Base-by-base conservation (phyloP, 1,284 basidiomycete genomes). In the Malassezia sympodialis region DNA sequence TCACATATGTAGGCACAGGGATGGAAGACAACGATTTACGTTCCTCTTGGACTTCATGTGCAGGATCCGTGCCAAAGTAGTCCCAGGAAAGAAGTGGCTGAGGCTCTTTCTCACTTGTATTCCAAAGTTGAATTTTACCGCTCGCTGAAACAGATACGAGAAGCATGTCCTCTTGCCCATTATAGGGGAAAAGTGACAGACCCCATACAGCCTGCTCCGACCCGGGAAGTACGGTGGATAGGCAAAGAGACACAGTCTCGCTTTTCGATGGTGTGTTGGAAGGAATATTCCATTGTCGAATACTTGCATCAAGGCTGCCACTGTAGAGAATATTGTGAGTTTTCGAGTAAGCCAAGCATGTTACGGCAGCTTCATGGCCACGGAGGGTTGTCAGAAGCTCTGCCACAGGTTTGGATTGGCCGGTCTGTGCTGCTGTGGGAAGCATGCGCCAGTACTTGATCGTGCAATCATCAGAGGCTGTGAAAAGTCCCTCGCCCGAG, bases 201-300 rank as follows among this genome's bases (percentile, higher is more conserved):
- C 91, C 91, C 91, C 93, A 96, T 11, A 96, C 86, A 3, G 88
- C 88, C 73, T 96, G 90, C 1, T 44, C 24, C 4, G 88, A 88
- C 72, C 94, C 89, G 1, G 90, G 90, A 34, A 91, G 83, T 27
- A 96, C 81, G 60, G 86, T 32, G 14, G 37, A 12, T 6, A 34
- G 17, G 32, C 17, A 28, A 10, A 30, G 5, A 24, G 21, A 24
- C 2, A 87, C 90, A 0, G 89, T 84, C 8, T 87, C 87, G 75
- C 96, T 96, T 2, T 78, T 76, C 82, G 90, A 69, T 23, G 58
- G 48, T 3, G 34, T 50, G 14, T 44, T 31, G 28, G 65, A 62
- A 0, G 68, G 66, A 39, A 94, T 77, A 17, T 82, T 82, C 93
- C 93, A 96, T 24, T 94, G 81, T 31, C 88, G 84, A 69, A 98